A percentile compares a stretch with the other conserved stretches of the same genome.
phyloP scores from a whole-genome alignment of 176 grass and related monocot genomes.

The Musa itinerans region DNA sequence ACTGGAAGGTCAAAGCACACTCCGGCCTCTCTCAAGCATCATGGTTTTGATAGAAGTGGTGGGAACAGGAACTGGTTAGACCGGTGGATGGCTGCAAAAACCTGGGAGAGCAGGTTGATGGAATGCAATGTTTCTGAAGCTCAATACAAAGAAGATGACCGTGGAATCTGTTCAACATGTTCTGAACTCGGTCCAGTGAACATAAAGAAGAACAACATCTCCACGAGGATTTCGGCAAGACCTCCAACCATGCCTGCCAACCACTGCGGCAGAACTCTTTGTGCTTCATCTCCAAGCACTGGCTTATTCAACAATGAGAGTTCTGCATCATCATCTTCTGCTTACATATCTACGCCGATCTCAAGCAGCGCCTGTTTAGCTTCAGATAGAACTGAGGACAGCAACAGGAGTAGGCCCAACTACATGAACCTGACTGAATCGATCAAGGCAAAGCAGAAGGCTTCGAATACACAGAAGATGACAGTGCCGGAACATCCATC shows the following conservation, averaged over 20 bases:
- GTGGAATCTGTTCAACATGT: constrained; percentile 24
- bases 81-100: constrained; percentile 81
- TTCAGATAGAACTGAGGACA: constrained; percentile 42
- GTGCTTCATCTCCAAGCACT: constrained; percentile 58
- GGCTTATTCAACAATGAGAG: constrained; percentile 73
- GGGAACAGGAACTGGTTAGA: constrained; percentile 91
- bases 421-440: constrained; percentile 97
- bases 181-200: constrained; percentile 54
- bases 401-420: constrained; percentile 36
- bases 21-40: constrained; percentile 37
- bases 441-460: constrained; percentile 71
- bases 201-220: constrained; percentile 68
- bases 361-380: constrained; percentile 44
- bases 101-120: constrained; percentile 85
- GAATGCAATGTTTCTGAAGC: constrained; percentile 55
- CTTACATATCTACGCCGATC: constrained; percentile 53
- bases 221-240: constrained; percentile 54
- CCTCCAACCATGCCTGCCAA: constrained; percentile 29
- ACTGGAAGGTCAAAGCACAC: constrained; percentile 40
- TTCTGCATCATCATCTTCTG: constrained; percentile 66
- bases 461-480: constrained; percentile 11
- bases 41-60: constrained; percentile 41
- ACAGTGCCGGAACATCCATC: neutral
- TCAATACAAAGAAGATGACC: constrained; percentile 38
- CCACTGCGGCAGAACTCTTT: constrained; percentile 39